These are phyloP conservation scores for Termitomyces sp. DNA, from an alignment of 768 basidiomycete species.

Conservation along the genomic window DNA sequence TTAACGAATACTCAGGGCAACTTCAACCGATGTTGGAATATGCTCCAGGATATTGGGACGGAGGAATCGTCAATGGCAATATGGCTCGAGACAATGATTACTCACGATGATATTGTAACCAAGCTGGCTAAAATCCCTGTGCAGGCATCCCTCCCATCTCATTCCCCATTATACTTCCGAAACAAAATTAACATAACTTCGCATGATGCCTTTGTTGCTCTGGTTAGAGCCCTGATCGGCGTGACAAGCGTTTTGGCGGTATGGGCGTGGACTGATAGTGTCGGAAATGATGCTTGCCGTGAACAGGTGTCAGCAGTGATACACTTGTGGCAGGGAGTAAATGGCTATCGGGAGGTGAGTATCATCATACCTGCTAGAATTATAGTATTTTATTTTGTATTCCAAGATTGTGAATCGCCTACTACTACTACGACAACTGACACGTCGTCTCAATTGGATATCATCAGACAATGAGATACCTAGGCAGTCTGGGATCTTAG, in stretches of 20 bases:
- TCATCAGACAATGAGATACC: constrained; percentile 59
- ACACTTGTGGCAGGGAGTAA: constrained; percentile 58
- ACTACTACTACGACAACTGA: constrained; percentile 65
- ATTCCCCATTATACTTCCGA: constrained; percentile 35
- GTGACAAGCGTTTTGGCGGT: constrained; percentile 63
- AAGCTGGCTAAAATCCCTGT: constrained; percentile 39
- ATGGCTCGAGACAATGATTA: constrained; percentile 66
- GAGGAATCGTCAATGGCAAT: constrained; percentile 69
- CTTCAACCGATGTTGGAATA: constrained; percentile 39
- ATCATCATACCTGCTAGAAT: not conserved
- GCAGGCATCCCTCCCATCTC: constrained; percentile 23
- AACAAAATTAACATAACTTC: constrained; percentile 22
- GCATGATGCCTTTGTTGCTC: constrained; percentile 57
- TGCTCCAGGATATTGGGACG: constrained; percentile 55
- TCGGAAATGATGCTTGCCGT: constrained; percentile 58
- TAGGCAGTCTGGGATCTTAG: constrained; percentile 55
- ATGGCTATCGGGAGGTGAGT: constrained; percentile 69
- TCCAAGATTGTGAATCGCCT: constrained; percentile 68
- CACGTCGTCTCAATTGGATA: constrained; percentile 68
- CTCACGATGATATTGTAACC: constrained; percentile 45
- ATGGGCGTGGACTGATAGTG: constrained; percentile 77
- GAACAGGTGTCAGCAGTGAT: constrained; percentile 60
- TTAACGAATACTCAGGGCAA: constrained; percentile 49
- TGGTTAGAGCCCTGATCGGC: constrained; percentile 64
- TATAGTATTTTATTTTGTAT: constrained; percentile 8